Percentiles rank a stretch among this genome's conserved stretches.
Evolutionary conservation across 1,284 basidiomycete species (phyloP).

Genomic region (Cutaneotrichosporon spelunceum): DNA sequence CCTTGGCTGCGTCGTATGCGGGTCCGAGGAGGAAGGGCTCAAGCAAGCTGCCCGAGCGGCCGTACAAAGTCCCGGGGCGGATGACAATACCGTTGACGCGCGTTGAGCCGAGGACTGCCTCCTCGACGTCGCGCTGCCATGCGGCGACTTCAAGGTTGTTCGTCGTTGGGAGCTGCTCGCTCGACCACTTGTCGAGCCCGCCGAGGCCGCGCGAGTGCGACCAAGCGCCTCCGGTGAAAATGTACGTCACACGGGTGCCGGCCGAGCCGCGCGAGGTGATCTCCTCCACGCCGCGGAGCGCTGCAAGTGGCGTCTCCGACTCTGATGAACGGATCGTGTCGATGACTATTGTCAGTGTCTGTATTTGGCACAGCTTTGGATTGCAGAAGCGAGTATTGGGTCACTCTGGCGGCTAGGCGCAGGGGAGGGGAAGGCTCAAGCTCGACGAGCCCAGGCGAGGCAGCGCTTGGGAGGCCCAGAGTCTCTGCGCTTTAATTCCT

Average conservation of each 20-base stretch:
- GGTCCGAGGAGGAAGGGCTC: conserved; percentile 50
- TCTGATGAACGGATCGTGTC: conserved; percentile 47
- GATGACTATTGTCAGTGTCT: conserved; percentile 38
- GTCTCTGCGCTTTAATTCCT: background rate
- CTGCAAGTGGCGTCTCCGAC: conserved; percentile 43
- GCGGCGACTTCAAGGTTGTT: conserved; percentile 20
- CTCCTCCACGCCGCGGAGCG: conserved; percentile 28
- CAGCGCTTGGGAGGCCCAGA: background rate
- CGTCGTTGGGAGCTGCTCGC: conserved; percentile 31
- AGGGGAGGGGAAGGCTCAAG: background rate
- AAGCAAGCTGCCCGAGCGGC: conserved; percentile 44
- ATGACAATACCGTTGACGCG: conserved; percentile 37
- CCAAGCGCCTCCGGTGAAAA: conserved; percentile 58
- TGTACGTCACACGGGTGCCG: conserved; percentile 55
- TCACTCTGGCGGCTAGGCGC: background rate
- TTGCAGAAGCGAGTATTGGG: background rate
- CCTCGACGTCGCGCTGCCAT: conserved; percentile 40
- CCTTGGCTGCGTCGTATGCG: conserved; percentile 44
- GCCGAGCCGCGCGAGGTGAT: conserved; percentile 30
- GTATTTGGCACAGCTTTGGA: background rate
- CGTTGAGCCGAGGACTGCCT: conserved; percentile 35
- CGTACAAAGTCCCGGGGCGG: conserved; percentile 48
- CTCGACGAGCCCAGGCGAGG: background rate
- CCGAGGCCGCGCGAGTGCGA: conserved; percentile 49
- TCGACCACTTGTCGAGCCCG: conserved; percentile 41